Conservation (phyloP, 805 yeast genomes). For the Ogataea paradorogensis region DNA sequence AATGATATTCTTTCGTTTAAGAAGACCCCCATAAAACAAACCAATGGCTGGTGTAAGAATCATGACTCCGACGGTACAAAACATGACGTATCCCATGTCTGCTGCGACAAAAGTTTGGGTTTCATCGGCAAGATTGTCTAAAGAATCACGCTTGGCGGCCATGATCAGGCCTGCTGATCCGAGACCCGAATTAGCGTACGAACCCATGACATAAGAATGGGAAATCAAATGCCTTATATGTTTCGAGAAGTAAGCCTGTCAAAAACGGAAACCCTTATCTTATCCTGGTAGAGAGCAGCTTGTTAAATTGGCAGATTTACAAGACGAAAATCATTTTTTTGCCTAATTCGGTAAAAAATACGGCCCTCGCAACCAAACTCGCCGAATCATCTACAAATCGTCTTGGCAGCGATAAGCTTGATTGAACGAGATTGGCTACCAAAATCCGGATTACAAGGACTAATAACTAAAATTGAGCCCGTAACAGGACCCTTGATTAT, state of each 20-base stretch:
- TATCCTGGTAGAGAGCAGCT: neutral
- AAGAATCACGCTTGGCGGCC: slow-evolving; percentile 23
- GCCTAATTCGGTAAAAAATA: neutral
- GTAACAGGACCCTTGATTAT: neutral
- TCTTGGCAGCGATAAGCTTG: slow-evolving; percentile 1
- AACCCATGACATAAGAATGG: slow-evolving; percentile 19
- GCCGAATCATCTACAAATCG: too few species aligned
- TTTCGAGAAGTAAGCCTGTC: neutral
- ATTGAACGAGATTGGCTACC: neutral
- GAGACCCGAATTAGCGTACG: slow-evolving; percentile 33
- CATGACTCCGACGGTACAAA: slow-evolving; percentile 47
- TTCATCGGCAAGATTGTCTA: slow-evolving; percentile 34
- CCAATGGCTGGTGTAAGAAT: slow-evolving; percentile 46
- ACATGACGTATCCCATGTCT: slow-evolving; percentile 50
- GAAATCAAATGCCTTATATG: neutral
- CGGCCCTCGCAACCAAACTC: neutral
- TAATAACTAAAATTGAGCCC: neutral
- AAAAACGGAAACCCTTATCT: neutral
- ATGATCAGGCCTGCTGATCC: slow-evolving; percentile 29
- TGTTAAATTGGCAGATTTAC: neutral
- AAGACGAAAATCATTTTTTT: neutral
- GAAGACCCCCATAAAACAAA: slow-evolving; percentile 42
- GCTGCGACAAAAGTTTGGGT: slow-evolving; percentile 35
- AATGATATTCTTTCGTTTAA: slow-evolving; percentile 41
- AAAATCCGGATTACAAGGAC: neutral